These are phyloP conservation scores for Drosera spatulata DNA, from an alignment of 179 eudicot genomes.

Conservation along the genomic window DNA sequence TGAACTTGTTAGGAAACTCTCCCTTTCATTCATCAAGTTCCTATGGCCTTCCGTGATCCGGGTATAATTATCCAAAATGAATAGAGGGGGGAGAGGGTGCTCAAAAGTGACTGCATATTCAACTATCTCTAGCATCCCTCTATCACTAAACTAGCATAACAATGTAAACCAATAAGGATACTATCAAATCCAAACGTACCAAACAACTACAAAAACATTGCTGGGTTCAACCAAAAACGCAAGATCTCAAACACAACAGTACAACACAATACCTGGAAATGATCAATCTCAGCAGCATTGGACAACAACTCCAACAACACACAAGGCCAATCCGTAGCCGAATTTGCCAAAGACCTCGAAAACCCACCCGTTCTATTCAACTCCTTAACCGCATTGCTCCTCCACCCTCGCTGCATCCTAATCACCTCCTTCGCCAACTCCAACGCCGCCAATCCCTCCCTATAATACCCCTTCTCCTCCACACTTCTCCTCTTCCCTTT, in stretches of 20 bases:
- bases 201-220: background rate
- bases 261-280: constrained; percentile 58
- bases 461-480: constrained; percentile 54
- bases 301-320: constrained; percentile 84
- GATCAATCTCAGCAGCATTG: constrained; percentile 59
- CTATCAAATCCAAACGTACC: too few species aligned
- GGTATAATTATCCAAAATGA: too few species aligned
- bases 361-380: constrained; percentile 66
- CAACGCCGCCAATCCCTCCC: constrained; percentile 72
- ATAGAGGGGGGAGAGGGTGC: too few species aligned
- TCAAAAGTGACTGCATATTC: too few species aligned
- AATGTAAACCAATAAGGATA: too few species aligned
- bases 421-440: constrained; percentile 81
- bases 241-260: background rate
- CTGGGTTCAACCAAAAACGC: background rate
- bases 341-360: constrained; percentile 59
- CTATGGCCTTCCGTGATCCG: too few species aligned
- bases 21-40: too few species aligned
- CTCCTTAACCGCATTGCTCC: constrained; percentile 51
- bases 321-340: constrained; percentile 89
- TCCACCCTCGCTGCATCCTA: constrained; percentile 63
- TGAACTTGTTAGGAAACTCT: too few species aligned
- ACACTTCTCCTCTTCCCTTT: constrained; percentile 26
- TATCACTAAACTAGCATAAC: too few species aligned
- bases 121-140: too few species aligned